Percentiles rank a stretch among this genome's conserved stretches.
Conservation (phyloP, 352 stramenopile species). For the Phytophthora brassicae region DNA sequence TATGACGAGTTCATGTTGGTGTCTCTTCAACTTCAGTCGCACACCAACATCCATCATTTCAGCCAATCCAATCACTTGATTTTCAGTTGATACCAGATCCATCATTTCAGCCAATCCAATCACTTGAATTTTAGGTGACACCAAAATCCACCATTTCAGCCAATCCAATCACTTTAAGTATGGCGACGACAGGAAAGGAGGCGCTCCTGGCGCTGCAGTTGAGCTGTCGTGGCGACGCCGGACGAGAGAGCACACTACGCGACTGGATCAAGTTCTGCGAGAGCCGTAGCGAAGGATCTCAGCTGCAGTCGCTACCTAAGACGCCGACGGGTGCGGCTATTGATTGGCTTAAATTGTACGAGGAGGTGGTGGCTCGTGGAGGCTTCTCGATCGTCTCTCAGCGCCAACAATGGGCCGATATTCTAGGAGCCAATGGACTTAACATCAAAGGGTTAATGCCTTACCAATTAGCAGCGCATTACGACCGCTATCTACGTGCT, state of each 20-base stretch:
- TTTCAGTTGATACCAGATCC: neutral
- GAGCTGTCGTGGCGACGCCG: slow-evolving; percentile 61
- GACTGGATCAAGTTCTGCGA: slow-evolving; percentile 67
- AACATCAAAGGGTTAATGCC: slow-evolving; percentile 62
- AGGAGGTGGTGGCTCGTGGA: slow-evolving; percentile 72
- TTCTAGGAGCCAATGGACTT: slow-evolving; percentile 47
- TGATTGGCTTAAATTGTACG: slow-evolving; percentile 81
- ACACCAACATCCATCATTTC: neutral
- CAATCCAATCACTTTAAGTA: slow-evolving; percentile 3
- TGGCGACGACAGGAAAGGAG: slow-evolving; percentile 37
- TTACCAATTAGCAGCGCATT: slow-evolving; percentile 61
- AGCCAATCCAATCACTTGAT: neutral
- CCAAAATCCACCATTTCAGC: neutral
- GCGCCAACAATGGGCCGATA: slow-evolving; percentile 54
- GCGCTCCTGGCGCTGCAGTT: slow-evolving; percentile 63
- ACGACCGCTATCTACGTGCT: slow-evolving; percentile 50
- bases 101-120: slow-evolving; percentile 1
- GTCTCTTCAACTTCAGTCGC: slow-evolving; percentile 15
- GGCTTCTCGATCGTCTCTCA: slow-evolving; percentile 57
- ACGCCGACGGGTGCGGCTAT: slow-evolving; percentile 53
- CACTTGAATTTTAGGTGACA: neutral
- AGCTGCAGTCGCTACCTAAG: slow-evolving; percentile 56
- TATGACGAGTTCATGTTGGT: too few species aligned
- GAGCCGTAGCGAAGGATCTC: slow-evolving; percentile 39
- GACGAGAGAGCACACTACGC: slow-evolving; percentile 53